phyloP scores from a whole-genome alignment of 768 basidiomycete species.

The Agaricus sinodeliciosus region DNA sequence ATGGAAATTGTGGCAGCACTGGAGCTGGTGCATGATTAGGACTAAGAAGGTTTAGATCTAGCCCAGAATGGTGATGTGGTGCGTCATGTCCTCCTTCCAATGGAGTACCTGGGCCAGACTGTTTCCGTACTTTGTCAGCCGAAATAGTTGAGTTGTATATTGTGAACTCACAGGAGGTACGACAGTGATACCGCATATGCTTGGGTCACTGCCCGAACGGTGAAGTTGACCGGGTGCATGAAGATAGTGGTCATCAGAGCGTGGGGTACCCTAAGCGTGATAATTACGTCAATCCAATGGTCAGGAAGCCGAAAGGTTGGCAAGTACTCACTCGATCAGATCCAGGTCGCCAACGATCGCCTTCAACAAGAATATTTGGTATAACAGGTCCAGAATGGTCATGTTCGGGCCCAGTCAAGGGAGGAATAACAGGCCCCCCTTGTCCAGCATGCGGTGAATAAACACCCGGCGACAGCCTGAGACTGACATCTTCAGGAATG shows the following conservation, averaged over 20 bases:
- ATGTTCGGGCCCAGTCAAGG: background rate
- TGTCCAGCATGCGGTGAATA: background rate
- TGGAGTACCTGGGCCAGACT: slow-evolving; percentile 1
- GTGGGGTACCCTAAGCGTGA: background rate
- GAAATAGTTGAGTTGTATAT: background rate
- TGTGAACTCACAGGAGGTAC: slow-evolving; percentile 5
- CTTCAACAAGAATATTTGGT: slow-evolving; percentile 1
- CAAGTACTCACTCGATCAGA: background rate
- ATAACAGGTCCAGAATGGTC: background rate
- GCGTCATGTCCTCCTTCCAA: background rate
- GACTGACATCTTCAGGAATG: slow-evolving; percentile 8
- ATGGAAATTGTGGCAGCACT: background rate
- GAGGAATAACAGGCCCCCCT: background rate
- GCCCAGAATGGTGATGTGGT: background rate
- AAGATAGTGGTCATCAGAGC: background rate
- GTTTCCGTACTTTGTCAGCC: background rate
- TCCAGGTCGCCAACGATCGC: background rate
- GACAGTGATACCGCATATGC: background rate
- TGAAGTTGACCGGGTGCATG: background rate
- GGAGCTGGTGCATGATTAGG: background rate
- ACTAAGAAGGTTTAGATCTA: background rate
- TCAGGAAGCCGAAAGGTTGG: background rate
- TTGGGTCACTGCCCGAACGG: slow-evolving; percentile 1
- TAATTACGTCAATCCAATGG: no score
- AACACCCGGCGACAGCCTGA: background rate